Evolutionary conservation across 2,329 filamentous ascomycete genomes (phyloP), one percentile per base, ranked within the genome.

Genomic region (Colletotrichum cereale): DNA sequence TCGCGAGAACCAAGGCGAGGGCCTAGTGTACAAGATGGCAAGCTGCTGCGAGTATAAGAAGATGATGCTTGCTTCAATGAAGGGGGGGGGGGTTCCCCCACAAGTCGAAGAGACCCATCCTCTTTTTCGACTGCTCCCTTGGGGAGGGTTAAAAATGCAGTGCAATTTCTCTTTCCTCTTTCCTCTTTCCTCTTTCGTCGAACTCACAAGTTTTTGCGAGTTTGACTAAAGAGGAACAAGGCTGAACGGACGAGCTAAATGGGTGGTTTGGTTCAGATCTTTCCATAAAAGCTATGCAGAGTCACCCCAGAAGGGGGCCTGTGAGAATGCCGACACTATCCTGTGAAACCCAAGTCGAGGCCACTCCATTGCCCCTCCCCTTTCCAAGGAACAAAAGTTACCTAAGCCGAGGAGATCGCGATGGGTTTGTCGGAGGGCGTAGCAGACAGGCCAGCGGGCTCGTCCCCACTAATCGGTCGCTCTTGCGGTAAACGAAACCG

Each of bases 401-500:
- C n/a, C n/a, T n/a, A 21, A 21, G 29, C 48, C 31, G 48, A 6
- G 26, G 26, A 5, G 16, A 18, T 52, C 16, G 11, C 21, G 16
- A 18, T 16, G 47, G 7, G 11, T 14, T 14, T 10, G 47, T 26
- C 47, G 12, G 12, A 16, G 26, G 40, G 16, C 40, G 40, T 26
- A 16, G 24, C 5, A 6, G 29, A 14, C 16, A 34, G 26, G 29
- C 3, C 11, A 53, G 26, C 5, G 50, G 29, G 29, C 2, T 18
- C 48, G 48, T n/a, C n/a, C n/a, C n/a, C n/a, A n/a, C n/a, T n/a
- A 29, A 3, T 12, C 7, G 47, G 47, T 67, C 65, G 65, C 26
- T 67, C 62, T 38, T 3, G 18, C 26, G 44, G 6, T 12, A 26
- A 31, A 65, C 44, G 66, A 65, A 58, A 58, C 42, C 66, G 66